Base-by-base conservation (phyloP, 83 land plant genomes). In the Larix sibirica region DNA sequence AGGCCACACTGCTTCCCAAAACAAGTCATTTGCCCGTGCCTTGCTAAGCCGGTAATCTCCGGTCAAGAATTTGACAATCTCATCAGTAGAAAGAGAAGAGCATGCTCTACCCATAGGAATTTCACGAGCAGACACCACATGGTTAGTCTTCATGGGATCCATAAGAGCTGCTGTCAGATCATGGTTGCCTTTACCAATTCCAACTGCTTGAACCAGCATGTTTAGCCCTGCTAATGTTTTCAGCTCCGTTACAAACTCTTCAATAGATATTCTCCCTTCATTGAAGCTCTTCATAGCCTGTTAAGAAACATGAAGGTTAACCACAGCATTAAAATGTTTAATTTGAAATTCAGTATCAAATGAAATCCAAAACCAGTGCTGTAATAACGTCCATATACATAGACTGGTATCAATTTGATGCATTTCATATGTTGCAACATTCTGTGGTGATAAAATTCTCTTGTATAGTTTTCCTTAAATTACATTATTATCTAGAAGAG, bases 1-100 rank as follows among this genome's bases (percentile, higher is more conserved):
- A 47, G 97, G 97, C 97, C 97, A 95, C 73, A 95, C 91, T 21
- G 95, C 95, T 79, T 95, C 97, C 97, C 96, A 95, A 61, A 95
- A 95, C 18, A 95, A 86, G 76, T 95, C 96, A 84, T 67, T 89
- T 26, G 94, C 89, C n/a, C 85, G 87, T 5, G 91, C 90, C 85
- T 95, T 95, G 91, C 97, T 95, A 26, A 95, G 61, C 56, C 96
- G 80, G 64, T 84, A 90, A 54, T 86, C 91, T 79, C 92, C 92
- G 1, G 91, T 92, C 38, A 94, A 69, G 76, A 87, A 87, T 38
- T 88, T 86, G 33, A 94, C 71, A 47, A 94, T 87, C 36, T 89
- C 90, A 12, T 21, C 68, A 18, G 87, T 28, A 54, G 91, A 80
- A 58, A 94, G 90, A 1, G 84, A 71, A 20, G 91, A 84, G 70